Evolutionary conservation across 1,139 yeast genomes (phyloP), one percentile per base, ranked within the genome.

Genomic region (Trichomonascaceae sp.): DNA sequence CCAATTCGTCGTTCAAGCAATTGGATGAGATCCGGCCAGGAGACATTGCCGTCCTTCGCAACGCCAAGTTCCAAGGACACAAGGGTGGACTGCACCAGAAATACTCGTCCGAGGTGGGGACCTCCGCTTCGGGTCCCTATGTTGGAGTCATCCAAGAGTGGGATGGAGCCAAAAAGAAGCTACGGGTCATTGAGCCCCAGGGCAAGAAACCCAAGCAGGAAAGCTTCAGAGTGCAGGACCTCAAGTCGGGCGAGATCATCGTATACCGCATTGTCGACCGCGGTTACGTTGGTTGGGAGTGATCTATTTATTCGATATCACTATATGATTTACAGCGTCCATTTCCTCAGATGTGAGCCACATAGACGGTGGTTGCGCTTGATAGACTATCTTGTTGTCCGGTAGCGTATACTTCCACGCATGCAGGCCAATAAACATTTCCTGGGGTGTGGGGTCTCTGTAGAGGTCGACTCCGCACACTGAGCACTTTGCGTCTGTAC

Each of bases 391-490:
- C 96, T 27, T 30, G 11, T 16, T 18, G n/a, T 25, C 57, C 30
- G 64, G 66, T 26, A 52, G 76, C 1, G 50, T 39, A 41, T 85
- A 87, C 42, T 69, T 69, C 47, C 70, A 76, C 0, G 97, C 96
- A 59, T 89, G 98, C 23, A 89, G 60, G 84, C 89, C 89, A 20
- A 89, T 58, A 32, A 75, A 80, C 41, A 85, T 58, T 43, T 84
- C 96, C 42, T 77, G 76, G 2, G 76, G 72, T 2, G 85, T 78
- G 0, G 97, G 95, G 43, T 84, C 94, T 1, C 82, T 65, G 49
- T 80, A 85, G n/a, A 82, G 55, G n/a, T 74, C 79, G 13, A 75
- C 60, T 1, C 69, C 74, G 51, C 96, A 85, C 1, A 63, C 67
- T 0, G 63, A 62, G 51, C 97, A 89, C 14, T 48, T 46, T 30